Evolutionary conservation across 2,329 filamentous ascomycete species (phyloP).

Genomic region (Diaporthe ilicicola): DNA sequence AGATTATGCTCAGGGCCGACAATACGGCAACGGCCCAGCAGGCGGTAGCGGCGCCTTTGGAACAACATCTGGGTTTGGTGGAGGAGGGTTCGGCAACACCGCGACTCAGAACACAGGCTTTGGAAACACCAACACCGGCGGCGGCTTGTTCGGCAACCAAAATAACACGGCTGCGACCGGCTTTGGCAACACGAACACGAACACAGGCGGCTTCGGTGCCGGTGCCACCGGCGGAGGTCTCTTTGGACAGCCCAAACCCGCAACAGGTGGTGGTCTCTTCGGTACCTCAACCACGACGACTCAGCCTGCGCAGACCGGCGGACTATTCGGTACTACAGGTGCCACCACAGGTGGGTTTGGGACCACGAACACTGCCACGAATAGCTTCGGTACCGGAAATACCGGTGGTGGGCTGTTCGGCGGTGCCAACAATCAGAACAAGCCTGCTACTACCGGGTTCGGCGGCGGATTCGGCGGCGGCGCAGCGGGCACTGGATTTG

Average conservation of each 20-base stretch:
- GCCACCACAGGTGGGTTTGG: constrained; percentile 42
- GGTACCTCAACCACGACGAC: constrained; percentile 47
- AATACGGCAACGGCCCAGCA: constrained; percentile 85
- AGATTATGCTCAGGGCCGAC: constrained; percentile 88
- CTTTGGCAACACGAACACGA: constrained; percentile 52
- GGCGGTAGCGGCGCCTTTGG: constrained; percentile 90
- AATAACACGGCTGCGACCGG: constrained; percentile 46
- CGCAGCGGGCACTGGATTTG: constrained; percentile 43
- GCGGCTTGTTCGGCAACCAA: constrained; percentile 51
- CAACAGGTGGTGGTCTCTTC: constrained; percentile 37
- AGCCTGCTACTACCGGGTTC: constrained; percentile 33
- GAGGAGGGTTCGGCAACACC: constrained; percentile 57
- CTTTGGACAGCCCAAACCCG: constrained; percentile 48
- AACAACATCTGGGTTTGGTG: constrained; percentile 58
- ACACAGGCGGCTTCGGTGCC: constrained; percentile 42
- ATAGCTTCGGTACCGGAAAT: constrained; percentile 20
- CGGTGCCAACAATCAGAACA: constrained; percentile 35
- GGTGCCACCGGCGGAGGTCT: constrained; percentile 36
- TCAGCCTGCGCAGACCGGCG: constrained; percentile 39
- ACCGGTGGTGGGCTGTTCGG: constrained; percentile 45
- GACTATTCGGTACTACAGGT: constrained; percentile 50
- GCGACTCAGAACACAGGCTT: constrained; percentile 48
- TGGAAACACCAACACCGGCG: constrained; percentile 44
- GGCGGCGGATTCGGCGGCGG: constrained; percentile 35
- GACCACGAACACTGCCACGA: constrained; percentile 32